Percentiles rank a stretch among this genome's conserved stretches.
Conservation (phyloP, 2,329 filamentous ascomycete genomes). For the Elsinoe necatrix region DNA sequence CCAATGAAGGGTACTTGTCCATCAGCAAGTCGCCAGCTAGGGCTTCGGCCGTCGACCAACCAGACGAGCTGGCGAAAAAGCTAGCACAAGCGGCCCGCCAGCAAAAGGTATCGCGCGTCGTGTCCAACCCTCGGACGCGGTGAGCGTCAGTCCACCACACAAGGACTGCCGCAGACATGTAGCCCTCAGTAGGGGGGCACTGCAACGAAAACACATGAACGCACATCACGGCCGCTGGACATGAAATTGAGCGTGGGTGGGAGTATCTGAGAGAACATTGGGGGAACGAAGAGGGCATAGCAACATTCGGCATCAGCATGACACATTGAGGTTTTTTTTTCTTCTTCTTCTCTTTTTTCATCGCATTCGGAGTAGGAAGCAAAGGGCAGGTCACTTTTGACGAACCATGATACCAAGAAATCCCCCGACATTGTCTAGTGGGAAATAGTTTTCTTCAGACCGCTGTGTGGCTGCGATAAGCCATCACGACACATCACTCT, state of each 20-base stretch:
- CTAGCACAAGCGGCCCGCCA: constrained; percentile 31
- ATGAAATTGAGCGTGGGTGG: not conserved
- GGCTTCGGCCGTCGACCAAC: constrained; percentile 17
- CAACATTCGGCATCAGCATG: not conserved
- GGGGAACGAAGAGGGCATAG: not conserved
- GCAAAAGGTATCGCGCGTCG: constrained; percentile 1
- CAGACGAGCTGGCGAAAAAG: constrained; percentile 39
- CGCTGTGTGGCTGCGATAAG: constrained; percentile 8
- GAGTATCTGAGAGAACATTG: not conserved
- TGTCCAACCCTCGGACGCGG: constrained; percentile 1
- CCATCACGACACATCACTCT: constrained; percentile 8
- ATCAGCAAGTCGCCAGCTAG: constrained; percentile 28
- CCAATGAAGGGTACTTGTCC: constrained; percentile 36
- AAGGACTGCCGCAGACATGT: not conserved
- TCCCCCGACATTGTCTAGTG: not conserved
- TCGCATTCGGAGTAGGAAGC: not conserved
- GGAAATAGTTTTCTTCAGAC: not conserved
- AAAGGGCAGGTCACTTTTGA: not conserved
- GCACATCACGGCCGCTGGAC: not conserved
- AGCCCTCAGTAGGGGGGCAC: not conserved
- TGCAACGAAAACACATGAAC: not conserved
- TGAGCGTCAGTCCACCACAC: not conserved
- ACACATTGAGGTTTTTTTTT: not conserved
- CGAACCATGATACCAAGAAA: constrained; percentile 9
- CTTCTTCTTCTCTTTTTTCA: too few relatives aligned